phyloP scores from a whole-genome alignment of 78 protist species.

The Dictyostelium capitatum region DNA sequence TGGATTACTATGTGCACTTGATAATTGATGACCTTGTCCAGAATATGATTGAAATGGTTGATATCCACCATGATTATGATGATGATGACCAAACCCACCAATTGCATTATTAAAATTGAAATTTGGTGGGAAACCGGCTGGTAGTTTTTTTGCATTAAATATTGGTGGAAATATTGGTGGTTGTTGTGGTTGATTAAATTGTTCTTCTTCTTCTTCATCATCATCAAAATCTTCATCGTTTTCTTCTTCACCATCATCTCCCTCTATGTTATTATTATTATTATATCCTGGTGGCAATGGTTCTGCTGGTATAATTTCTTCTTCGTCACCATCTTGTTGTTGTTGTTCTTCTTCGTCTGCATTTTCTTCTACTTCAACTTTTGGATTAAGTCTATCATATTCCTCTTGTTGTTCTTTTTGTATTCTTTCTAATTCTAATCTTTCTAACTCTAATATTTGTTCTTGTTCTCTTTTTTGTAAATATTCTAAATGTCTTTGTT shows the following conservation, averaged over 20 bases:
- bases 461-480: slow-evolving; percentile 36
- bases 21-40: background rate
- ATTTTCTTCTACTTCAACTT: background rate
- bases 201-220: background rate
- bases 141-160: background rate
- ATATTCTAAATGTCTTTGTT: slow-evolving; percentile 35
- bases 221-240: background rate
- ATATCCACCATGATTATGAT: background rate
- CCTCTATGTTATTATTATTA: background rate
- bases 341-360: background rate
- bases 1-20: background rate
- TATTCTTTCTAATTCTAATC: background rate
- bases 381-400: background rate
- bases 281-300: background rate
- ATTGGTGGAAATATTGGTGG: background rate
- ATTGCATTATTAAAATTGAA: background rate
- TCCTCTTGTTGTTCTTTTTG: background rate
- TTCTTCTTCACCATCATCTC: background rate
- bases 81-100: background rate
- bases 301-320: background rate
- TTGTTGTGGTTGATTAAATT: background rate
- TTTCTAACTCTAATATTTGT: background rate
- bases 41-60: background rate
- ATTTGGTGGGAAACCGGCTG: background rate
- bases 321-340: background rate